Conservation (phyloP, 345 rosid species). For the Arabidopsis arenosa region DNA sequence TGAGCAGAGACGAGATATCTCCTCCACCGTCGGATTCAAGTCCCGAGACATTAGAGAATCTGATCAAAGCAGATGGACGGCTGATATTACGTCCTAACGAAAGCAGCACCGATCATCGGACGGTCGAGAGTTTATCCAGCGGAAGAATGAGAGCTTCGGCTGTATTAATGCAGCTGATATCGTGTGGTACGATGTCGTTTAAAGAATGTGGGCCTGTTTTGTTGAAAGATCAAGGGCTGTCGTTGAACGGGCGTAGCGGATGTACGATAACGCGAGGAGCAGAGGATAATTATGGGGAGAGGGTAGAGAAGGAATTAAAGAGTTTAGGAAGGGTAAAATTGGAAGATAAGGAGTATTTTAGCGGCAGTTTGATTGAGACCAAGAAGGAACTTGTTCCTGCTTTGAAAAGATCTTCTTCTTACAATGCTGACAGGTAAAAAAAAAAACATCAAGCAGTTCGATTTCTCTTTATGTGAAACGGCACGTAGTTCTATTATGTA, state of each 20-base stretch:
- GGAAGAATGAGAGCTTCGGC: constrained; percentile 77
- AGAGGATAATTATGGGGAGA: constrained; percentile 29
- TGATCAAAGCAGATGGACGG: constrained; percentile 84
- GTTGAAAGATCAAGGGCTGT: constrained; percentile 67
- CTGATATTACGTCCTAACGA: constrained; percentile 47
- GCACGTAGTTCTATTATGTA: constrained; percentile 24
- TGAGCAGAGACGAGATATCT: constrained; percentile 76
- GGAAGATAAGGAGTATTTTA: constrained; percentile 91
- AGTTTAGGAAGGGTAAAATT: constrained; percentile 57
- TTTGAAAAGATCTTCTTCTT: constrained; percentile 82
- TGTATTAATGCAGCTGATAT: constrained; percentile 90
- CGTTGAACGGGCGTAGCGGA: constrained; percentile 57
- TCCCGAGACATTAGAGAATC: constrained; percentile 82
- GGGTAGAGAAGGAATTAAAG: constrained; percentile 41
- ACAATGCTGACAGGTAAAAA: constrained; percentile 76
- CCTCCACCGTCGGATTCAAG: constrained; percentile 99
- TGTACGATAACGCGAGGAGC: constrained; percentile 60
- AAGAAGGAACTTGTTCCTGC: constrained; percentile 58
- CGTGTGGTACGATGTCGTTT: constrained; percentile 89
- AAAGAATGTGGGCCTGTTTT: constrained; percentile 70
- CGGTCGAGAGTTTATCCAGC: constrained; percentile 56
- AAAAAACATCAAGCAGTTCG: constrained; percentile 7
- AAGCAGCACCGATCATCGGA: constrained; percentile 49
- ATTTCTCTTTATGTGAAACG: constrained; percentile 4
- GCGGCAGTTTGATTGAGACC: constrained; percentile 93